Evolutionary conservation across 306 rosid species (phyloP), one percentile per base, ranked within the genome.

Genomic region (Mimosa bimucronata): DNA sequence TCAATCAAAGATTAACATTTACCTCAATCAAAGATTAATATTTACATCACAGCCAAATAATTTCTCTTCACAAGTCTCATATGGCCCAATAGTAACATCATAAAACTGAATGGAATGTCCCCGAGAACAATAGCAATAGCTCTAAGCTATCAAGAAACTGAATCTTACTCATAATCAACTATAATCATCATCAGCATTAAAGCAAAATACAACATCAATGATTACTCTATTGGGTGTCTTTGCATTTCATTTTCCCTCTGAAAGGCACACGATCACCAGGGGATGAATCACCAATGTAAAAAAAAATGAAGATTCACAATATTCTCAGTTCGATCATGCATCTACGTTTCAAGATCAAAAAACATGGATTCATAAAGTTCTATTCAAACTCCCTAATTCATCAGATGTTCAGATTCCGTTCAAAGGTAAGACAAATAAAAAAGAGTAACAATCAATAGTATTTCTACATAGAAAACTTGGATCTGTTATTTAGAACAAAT

Each of bases 61-160:
- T 78, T 91, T 71, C 80, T 95, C 98, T 86, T 95, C 98, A 31
- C 92, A 95, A 82, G 97, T 95, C 86, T 92, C 98, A 40, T 92
- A 95, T 46, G 98, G 98, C 76, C 98, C 98, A 79, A 95, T 95
- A 45, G 98, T 95, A 50, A 91, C 83, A 85, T 95, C 98, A n/a
- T n/a, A 53, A 53, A 28, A 28, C 18, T 29, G 11, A 31, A 50
- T 8, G 2, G 15, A 31, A 3, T 15, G 45, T 23, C 53, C 25
- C 68, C 37, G 16, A 57, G 66, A 19, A 73, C 34, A 34, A 52
- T 26, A 31, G 31, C 3, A 23, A 52, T 73, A 21, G 16, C 53
- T 74, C 21, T 25, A 26, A 34, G 28, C 38, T n/a, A n/a, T n/a
- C n/a, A n/a, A n/a, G n/a, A n/a, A n/a, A n/a, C n/a, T n/a, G n/a